Evolutionary conservation across 1,284 basidiomycete genomes (phyloP).

Genomic region (Lignosus rhinocerotis): DNA sequence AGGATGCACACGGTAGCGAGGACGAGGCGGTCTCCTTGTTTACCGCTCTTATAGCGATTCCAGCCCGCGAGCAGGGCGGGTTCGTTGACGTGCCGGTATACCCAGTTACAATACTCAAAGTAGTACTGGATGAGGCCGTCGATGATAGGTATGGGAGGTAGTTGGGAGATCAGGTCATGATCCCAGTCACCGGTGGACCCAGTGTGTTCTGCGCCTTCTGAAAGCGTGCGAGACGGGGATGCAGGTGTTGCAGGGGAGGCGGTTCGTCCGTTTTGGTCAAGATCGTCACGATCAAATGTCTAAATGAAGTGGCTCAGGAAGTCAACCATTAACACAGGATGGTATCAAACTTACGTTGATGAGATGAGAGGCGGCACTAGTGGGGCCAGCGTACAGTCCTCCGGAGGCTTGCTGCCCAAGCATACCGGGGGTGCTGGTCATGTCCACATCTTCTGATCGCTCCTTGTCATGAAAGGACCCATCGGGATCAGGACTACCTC

Average conservation of each 20-base stretch:
- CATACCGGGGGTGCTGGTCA: conserved; percentile 54
- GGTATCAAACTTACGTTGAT: conserved; percentile 47
- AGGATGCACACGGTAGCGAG: conserved; percentile 71
- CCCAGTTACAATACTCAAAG: conserved; percentile 84
- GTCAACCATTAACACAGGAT: conserved; percentile 3
- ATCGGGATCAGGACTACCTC: conserved; percentile 16
- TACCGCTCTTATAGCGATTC: conserved; percentile 68
- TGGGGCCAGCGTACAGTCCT: conserved; percentile 73
- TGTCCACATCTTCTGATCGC: conserved; percentile 21
- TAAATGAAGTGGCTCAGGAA: conserved; percentile 6
- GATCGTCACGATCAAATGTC: conserved; percentile 39
- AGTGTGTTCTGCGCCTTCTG: conserved; percentile 11
- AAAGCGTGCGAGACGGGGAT: conserved; percentile 29
- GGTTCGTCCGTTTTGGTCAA: conserved; percentile 36
- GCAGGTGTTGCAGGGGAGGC: conserved; percentile 10
- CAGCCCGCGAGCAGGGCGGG: conserved; percentile 60
- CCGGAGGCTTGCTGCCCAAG: conserved; percentile 61
- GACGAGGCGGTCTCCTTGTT: conserved; percentile 63
- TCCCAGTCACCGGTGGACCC: conserved; percentile 43
- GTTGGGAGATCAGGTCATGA: conserved; percentile 64
- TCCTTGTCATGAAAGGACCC: conserved; percentile 39
- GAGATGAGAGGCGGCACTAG: conserved; percentile 67
- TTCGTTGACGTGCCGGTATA: conserved; percentile 75
- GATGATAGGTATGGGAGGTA: conserved; percentile 65
- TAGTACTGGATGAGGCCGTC: conserved; percentile 74